Conservation (phyloP, 805 yeast species). For the Metschnikowia noctiluminum region DNA sequence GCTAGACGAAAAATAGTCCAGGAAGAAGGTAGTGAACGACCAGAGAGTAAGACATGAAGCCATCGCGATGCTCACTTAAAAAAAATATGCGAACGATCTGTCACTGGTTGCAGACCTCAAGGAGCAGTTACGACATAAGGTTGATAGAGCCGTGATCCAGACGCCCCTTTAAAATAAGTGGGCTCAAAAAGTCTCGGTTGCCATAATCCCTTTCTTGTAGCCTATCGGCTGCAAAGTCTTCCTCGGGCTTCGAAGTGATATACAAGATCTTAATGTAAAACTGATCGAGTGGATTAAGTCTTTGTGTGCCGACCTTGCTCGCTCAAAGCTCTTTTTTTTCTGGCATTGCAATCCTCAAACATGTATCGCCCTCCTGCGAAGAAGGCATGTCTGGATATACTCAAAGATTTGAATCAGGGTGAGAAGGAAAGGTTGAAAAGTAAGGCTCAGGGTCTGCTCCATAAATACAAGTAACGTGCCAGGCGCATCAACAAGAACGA, state of each 20-base stretch:
- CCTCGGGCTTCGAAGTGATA: slow-evolving; percentile 78
- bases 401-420: slow-evolving; percentile 42
- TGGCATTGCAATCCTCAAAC: slow-evolving; percentile 74
- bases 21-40: slow-evolving; percentile 46
- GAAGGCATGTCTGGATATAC: slow-evolving; percentile 46
- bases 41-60: slow-evolving; percentile 21
- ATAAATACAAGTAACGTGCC: slow-evolving; percentile 40
- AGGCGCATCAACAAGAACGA: too few relatives aligned
- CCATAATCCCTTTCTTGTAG: slow-evolving; percentile 81
- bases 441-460: slow-evolving; percentile 44
- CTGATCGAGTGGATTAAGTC: slow-evolving; percentile 66
- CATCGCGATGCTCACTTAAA: slow-evolving; percentile 14
- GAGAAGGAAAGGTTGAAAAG: slow-evolving; percentile 49
- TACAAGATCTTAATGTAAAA: slow-evolving; percentile 67
- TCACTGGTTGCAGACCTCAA: slow-evolving; percentile 13
- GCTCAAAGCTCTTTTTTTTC: slow-evolving; percentile 77
- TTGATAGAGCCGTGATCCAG: slow-evolving; percentile 15
- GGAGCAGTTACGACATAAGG: slow-evolving; percentile 19
- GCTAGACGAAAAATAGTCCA: slow-evolving; percentile 94
- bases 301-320: slow-evolving; percentile 79
- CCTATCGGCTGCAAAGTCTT: slow-evolving; percentile 75
- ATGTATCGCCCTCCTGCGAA: slow-evolving; percentile 90
- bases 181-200: slow-evolving; percentile 69
- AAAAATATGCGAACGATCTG: slow-evolving; percentile 16
- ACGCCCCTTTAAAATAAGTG: slow-evolving; percentile 62